Percentiles rank a stretch among this genome's conserved stretches.
phyloP scores from a whole-genome alignment of 2,329 filamentous ascomycete species.

The Arthrobotrys sphaeroides region DNA sequence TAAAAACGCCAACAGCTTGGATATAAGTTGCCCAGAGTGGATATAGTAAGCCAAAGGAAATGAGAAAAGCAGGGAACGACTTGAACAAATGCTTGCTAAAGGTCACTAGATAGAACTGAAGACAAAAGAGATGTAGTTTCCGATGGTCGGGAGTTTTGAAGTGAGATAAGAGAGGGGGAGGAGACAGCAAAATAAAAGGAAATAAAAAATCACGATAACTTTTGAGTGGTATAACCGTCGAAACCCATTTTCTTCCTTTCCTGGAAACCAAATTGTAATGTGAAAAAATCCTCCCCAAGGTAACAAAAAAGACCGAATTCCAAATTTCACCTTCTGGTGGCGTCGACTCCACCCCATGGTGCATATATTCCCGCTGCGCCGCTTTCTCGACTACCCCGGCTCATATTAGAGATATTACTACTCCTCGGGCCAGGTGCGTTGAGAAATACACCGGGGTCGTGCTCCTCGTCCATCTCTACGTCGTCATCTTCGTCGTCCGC shows the following conservation, averaged over 20 bases:
- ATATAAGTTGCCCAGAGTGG: constrained; percentile 36
- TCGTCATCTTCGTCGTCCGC: constrained; percentile 57
- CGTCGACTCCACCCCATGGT: constrained; percentile 35
- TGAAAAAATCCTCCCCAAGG: constrained; percentile 10
- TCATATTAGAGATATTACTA: constrained; percentile 41
- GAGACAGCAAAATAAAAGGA: no score
- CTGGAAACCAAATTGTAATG: no score
- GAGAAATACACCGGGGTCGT: constrained; percentile 26
- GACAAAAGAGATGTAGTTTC: not conserved
- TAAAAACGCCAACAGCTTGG: constrained; percentile 18
- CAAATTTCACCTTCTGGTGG: constrained; percentile 15
- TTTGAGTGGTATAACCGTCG: not conserved
- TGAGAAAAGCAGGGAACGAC: not conserved
- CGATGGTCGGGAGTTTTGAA: not conserved
- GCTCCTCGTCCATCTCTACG: constrained; percentile 54
- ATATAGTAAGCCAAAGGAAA: constrained; percentile 5
- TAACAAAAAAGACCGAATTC: not conserved
- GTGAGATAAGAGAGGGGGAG: no score
- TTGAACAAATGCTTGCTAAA: not conserved
- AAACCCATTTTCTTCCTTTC: no score
- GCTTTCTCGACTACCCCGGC: constrained; percentile 41
- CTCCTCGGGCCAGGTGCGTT: not conserved
- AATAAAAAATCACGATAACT: not conserved
- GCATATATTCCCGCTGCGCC: constrained; percentile 48
- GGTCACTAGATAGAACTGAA: not conserved